phyloP scores from a whole-genome alignment of 108 stramenopile genomes.

The Cyclostephanos invisitatus region DNA sequence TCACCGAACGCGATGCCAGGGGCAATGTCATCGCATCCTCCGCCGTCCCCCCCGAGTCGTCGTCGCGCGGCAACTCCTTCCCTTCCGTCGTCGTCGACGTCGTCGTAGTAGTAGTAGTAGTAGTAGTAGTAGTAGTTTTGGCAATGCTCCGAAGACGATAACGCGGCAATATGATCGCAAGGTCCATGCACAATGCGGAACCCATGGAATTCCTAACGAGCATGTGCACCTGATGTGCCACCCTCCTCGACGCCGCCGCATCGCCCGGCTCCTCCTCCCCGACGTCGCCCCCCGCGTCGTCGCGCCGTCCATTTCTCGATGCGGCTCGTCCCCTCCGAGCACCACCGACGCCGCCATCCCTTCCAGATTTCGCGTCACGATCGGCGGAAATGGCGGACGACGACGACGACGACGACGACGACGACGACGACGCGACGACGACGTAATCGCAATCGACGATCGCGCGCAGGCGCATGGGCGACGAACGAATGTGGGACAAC shows the following conservation, averaged over 20 bases:
- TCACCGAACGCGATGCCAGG: conserved; percentile 13
- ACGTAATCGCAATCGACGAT: conserved; percentile 36
- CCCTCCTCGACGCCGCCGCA: conserved; percentile 16
- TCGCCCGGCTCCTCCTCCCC: not conserved
- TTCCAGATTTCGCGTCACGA: conserved; percentile 2
- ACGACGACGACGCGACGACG: conserved; percentile 6
- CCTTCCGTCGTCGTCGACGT: too few species aligned
- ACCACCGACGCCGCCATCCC: too few species aligned
- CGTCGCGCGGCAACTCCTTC: not conserved
- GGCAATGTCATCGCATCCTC: not conserved
- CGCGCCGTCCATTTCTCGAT: not conserved
- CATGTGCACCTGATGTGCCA: conserved; percentile 55
- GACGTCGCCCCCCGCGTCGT: not conserved
- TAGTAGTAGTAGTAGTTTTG: too few species aligned
- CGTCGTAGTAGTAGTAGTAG: too few species aligned
- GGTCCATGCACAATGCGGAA: conserved; percentile 47
- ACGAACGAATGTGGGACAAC: conserved; percentile 12
- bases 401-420: conserved; percentile 9
- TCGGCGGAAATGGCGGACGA: not conserved
- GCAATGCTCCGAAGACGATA: conserved; percentile 19
- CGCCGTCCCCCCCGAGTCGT: too few species aligned
- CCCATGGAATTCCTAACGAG: conserved; percentile 53
- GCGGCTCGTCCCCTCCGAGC: not conserved
- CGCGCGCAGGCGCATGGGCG: conserved; percentile 33
- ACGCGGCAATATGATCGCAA: conserved; percentile 32